Evolutionary conservation across 768 basidiomycete species (phyloP), one percentile per base, ranked within the genome.

Genomic region (Amanita molliuscula): DNA sequence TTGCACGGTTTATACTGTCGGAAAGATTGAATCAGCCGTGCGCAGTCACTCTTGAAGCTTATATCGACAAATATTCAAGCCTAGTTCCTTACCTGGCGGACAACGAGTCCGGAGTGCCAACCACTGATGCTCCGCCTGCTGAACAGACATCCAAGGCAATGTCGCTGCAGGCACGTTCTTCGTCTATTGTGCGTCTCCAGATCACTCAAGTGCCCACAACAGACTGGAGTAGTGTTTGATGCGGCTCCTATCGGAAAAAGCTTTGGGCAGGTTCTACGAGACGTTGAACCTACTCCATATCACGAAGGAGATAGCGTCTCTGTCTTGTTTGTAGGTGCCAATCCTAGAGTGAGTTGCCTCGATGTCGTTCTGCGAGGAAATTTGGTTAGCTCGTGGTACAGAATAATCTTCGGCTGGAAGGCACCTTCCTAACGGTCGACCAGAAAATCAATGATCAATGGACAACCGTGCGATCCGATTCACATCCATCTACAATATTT

Each of bases 341-440:
- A 87, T 60, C 88, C 86, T 0, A 71, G 87, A 65, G 84, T 86
- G 55, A 54, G 77, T 62, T 28, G 35, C 40, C 36, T 28, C 50
- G 45, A 54, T 10, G 52, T 49, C 33, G 41, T 49, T 53, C 52
- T 4, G 23, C 51, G 54, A 38, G 18, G 38, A 34, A 35, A 33
- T 50, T 23, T n/a, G 35, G 25, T 45, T 42, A 34, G 37, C 46
- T 42, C 35, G 6, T 13, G 18, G 23, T 42, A 26, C 54, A 88
- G 84, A 90, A 90, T 57, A 88, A 89, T 58, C 73, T 88, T 28
- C 77, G 79, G 20, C 70, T 88, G 9, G 85, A 87, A 57, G 73
- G 71, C 38, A 87, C 85, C 1, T 88, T 84, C 71, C 65, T 89
- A 38, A 77, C 73, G 1, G 75, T 89, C 35, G 83, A 88, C 52